phyloP scores from a whole-genome alignment of 371 early-diverging fungal genomes.

The Saksenaea vasiformis region DNA sequence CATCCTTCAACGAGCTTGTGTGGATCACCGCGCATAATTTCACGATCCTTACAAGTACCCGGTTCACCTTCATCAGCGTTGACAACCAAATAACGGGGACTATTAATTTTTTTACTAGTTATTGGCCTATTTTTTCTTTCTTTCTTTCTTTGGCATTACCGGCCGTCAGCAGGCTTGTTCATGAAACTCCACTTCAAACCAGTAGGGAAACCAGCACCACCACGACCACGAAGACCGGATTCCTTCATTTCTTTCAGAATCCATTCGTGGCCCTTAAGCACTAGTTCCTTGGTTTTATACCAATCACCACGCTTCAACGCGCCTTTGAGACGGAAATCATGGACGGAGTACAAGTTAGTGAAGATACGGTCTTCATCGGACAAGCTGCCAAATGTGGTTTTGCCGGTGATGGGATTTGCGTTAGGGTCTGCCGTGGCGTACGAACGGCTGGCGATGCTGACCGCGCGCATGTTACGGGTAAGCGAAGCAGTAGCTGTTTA shows the following conservation, averaged over 20 bases:
- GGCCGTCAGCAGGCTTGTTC: conserved; percentile 90
- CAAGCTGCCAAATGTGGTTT: conserved; percentile 71
- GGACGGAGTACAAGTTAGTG: conserved; percentile 93
- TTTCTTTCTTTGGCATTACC: conserved; percentile 37
- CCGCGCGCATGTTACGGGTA: conserved; percentile 24
- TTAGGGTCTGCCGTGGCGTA: conserved; percentile 53
- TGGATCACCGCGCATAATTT: conserved; percentile 97
- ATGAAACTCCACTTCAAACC: conserved; percentile 99
- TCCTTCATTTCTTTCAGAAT: conserved; percentile 96
- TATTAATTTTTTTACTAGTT: conserved; percentile 20
- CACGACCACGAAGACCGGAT: conserved; percentile 95
- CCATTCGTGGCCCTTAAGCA: conserved; percentile 96
- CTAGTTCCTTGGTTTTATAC: conserved; percentile 98
- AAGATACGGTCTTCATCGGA: conserved; percentile 95
- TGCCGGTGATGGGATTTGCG: conserved; percentile 52
- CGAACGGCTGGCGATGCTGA: conserved; percentile 34
- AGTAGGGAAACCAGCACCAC: conserved; percentile 98
- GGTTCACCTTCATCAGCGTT: conserved; percentile 99
- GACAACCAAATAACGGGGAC: conserved; percentile 93
- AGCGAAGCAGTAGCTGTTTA: conserved; percentile 17
- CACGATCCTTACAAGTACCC: conserved; percentile 98
- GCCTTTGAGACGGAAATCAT: conserved; percentile 88
- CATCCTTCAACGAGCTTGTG: conserved; percentile 98
- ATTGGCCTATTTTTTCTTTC: neutral
- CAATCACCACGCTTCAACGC: conserved; percentile 96